These are phyloP conservation scores for Artemisia princeps DNA, from an alignment of 140 eudicot genomes.

Conservation along the genomic window DNA sequence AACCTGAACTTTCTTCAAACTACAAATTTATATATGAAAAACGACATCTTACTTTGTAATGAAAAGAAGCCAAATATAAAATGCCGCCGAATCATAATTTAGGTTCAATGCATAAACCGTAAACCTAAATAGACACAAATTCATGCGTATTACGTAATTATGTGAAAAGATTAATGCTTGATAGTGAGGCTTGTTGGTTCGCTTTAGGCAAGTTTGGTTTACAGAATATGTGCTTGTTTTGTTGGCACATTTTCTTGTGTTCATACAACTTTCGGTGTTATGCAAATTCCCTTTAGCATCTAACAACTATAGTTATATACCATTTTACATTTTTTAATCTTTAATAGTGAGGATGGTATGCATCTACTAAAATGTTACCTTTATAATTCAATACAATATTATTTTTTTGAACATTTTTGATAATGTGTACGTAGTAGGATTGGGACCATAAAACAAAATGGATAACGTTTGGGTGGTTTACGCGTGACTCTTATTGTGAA, in stretches of 20 bases:
- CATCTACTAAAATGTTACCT: too few species aligned
- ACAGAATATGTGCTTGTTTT: conserved; percentile 25
- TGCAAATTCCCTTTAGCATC: neutral
- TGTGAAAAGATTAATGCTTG: neutral
- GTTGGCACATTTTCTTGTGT: conserved; percentile 14
- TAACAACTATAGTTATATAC: neutral
- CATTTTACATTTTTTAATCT: neutral
- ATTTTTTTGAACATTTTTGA: too few species aligned
- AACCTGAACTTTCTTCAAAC: too few species aligned
- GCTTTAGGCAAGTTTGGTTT: conserved; percentile 19
- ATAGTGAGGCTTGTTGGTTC: conserved; percentile 2
- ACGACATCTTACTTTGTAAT: neutral
- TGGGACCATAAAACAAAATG: too few species aligned
- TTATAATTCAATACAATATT: too few species aligned
- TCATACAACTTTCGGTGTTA: conserved; percentile 28
- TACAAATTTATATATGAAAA: too few species aligned
- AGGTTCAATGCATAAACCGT: conserved; percentile 6
- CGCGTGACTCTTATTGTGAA: neutral
- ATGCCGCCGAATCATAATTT: neutral
- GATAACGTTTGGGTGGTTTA: conserved; percentile 10
- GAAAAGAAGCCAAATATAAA: neutral
- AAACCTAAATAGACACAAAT: neutral
- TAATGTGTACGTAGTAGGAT: too few species aligned
- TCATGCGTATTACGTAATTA: neutral
- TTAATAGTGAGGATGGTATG: too few species aligned